Evolutionary conservation across 78 protist species (phyloP).

Genomic region (Speleostelium caveatum): DNA sequence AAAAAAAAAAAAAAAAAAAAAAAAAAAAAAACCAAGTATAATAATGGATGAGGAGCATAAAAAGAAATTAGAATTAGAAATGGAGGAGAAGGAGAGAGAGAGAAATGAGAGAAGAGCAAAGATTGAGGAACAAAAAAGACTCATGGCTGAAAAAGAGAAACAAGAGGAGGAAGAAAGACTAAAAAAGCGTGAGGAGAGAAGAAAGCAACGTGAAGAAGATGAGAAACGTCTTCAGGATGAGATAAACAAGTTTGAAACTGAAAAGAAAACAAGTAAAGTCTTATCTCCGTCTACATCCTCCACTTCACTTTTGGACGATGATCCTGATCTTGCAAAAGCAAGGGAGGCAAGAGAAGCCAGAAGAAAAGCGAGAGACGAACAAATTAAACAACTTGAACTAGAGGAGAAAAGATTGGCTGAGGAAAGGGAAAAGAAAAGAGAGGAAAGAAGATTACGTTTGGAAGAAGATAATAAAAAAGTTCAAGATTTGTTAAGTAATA

Average conservation of each 20-base stretch:
- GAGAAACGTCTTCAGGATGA: slow-evolving; percentile 26
- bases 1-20: slow-evolving; percentile 9
- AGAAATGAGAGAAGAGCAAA: slow-evolving; percentile 47
- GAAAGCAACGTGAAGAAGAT: slow-evolving; percentile 16
- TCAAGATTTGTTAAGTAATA: not conserved
- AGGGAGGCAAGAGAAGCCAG: slow-evolving; percentile 18
- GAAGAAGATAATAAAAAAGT: not conserved
- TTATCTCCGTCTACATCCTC: slow-evolving; percentile 19
- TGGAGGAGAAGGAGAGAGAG: slow-evolving; percentile 43
- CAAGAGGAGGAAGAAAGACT: slow-evolving; percentile 55
- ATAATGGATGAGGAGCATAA: slow-evolving; percentile 49
- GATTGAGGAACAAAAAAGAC: slow-evolving; percentile 21
- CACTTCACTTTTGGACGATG: not conserved
- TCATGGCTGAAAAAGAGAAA: slow-evolving; percentile 37
- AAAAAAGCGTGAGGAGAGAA: slow-evolving; percentile 41
- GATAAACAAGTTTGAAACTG: slow-evolving; percentile 18
- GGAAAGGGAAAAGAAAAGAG: slow-evolving; percentile 49
- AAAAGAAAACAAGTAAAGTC: not conserved
- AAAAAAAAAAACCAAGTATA: slow-evolving; percentile 39
- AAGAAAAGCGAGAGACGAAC: slow-evolving; percentile 24
- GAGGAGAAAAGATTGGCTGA: slow-evolving; percentile 42
- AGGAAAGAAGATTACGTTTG: slow-evolving; percentile 19
- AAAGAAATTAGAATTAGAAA: slow-evolving; percentile 48
- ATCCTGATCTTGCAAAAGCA: slow-evolving; percentile 1
- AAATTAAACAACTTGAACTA: slow-evolving; percentile 6